phyloP scores from a whole-genome alignment of 2,329 filamentous ascomycete genomes.

The Gnomoniopsis sp. region DNA sequence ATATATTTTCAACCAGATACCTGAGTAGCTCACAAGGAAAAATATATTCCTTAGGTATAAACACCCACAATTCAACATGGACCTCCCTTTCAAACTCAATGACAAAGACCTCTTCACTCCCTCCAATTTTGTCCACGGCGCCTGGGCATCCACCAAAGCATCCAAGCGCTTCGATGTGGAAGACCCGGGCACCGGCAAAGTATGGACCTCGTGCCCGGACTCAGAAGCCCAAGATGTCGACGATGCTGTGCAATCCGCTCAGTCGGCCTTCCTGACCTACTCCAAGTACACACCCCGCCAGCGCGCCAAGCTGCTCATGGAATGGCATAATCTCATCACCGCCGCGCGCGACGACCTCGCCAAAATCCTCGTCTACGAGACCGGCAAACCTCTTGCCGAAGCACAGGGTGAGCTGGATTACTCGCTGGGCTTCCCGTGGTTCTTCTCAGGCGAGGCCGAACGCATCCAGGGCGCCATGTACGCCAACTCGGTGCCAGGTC shows the following conservation, averaged over 20 bases:
- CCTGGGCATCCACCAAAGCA: slow-evolving; percentile 42
- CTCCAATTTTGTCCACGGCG: slow-evolving; percentile 47
- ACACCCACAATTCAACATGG: slow-evolving; percentile 1
- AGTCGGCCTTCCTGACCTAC: slow-evolving; percentile 35
- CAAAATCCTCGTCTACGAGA: slow-evolving; percentile 43
- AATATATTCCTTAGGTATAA: not conserved
- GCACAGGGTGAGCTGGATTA: slow-evolving; percentile 55
- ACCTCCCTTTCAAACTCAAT: slow-evolving; percentile 39
- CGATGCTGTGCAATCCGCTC: slow-evolving; percentile 31
- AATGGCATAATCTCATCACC: slow-evolving; percentile 35
- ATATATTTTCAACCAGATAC: not conserved
- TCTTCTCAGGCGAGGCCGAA: slow-evolving; percentile 53
- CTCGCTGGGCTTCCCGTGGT: slow-evolving; percentile 49
- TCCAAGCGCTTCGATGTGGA: slow-evolving; percentile 48
- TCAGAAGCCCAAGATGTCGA: slow-evolving; percentile 39
- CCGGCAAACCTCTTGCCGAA: slow-evolving; percentile 54
- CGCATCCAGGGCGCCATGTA: slow-evolving; percentile 56
- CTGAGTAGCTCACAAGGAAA: not conserved
- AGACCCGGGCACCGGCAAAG: slow-evolving; percentile 48
- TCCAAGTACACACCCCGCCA: slow-evolving; percentile 33
- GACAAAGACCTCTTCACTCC: slow-evolving; percentile 45
- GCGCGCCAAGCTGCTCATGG: slow-evolving; percentile 32
- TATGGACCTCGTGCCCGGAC: slow-evolving; percentile 49
- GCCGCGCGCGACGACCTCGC: slow-evolving; percentile 36
- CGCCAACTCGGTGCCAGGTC: slow-evolving; percentile 55